A percentile compares a stretch with the other conserved stretches of the same genome.
Conservation (phyloP, 2,329 filamentous ascomycete species). For the Colletotrichum ledebouriae region DNA sequence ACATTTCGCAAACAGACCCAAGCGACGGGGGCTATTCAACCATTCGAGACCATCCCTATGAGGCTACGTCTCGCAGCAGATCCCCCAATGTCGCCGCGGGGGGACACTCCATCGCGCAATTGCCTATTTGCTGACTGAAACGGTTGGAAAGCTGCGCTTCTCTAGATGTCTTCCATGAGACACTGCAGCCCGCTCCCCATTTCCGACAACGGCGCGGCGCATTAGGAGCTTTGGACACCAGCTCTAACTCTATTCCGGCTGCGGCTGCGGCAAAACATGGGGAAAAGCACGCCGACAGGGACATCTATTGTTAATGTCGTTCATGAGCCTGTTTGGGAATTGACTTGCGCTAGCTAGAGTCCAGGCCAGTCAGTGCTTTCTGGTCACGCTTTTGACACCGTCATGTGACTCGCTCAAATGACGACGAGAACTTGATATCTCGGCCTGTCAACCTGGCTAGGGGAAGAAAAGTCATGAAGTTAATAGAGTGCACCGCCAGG, state of each 20-base stretch:
- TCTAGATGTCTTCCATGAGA: slow-evolving; percentile 21
- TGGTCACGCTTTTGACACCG: slow-evolving; percentile 20
- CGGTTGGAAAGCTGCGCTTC: slow-evolving; percentile 32
- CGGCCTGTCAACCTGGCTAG: background rate
- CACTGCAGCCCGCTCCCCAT: slow-evolving; percentile 6
- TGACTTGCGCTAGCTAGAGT: background rate
- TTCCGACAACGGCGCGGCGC: slow-evolving; percentile 24
- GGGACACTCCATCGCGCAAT: slow-evolving; percentile 14
- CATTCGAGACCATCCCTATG: background rate
- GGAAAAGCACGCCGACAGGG: background rate
- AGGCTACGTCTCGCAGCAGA: no score
- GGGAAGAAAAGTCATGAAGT: background rate
- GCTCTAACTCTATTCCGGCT: slow-evolving; percentile 39
- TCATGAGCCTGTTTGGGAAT: background rate
- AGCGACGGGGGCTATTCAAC: background rate
- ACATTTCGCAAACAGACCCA: slow-evolving; percentile 15
- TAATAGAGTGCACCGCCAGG: slow-evolving; percentile 1
- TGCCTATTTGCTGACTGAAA: slow-evolving; percentile 29
- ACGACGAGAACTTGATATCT: slow-evolving; percentile 1
- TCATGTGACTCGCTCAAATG: slow-evolving; percentile 25
- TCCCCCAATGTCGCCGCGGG: no score
- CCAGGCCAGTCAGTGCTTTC: slow-evolving; percentile 23
- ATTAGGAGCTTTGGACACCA: slow-evolving; percentile 40
- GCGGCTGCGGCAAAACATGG: slow-evolving; percentile 6
- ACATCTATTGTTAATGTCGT: slow-evolving; percentile 12